Evolutionary conservation across 805 yeast genomes (phyloP).

Genomic region (Saccharomyces jurei): DNA sequence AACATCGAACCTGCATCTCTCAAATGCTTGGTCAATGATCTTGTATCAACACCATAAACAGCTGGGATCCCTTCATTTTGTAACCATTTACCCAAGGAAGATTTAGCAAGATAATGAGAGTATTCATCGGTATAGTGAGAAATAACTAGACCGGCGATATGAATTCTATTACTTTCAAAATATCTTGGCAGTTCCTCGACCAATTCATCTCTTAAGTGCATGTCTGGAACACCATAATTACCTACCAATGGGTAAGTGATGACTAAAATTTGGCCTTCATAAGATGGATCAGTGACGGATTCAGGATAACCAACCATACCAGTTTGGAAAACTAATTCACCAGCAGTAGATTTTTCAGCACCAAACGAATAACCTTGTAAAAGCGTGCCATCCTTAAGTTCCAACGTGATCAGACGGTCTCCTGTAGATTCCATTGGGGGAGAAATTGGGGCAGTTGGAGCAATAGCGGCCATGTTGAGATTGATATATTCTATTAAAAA

Average conservation of each 20-base stretch:
- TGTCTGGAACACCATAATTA: conserved; percentile 97
- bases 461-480: conserved; percentile 31
- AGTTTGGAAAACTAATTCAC: conserved; percentile 98
- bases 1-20: conserved; percentile 89
- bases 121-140: conserved; percentile 95
- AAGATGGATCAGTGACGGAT: conserved; percentile 95
- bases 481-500: neutral
- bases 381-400: conserved; percentile 76
- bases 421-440: conserved; percentile 83
- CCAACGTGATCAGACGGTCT: conserved; percentile 78
- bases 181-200: conserved; percentile 75
- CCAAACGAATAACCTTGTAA: conserved; percentile 96
- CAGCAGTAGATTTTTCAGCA: conserved; percentile 80
- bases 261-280: conserved; percentile 94
- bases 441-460: conserved; percentile 73
- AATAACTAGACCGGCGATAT: conserved; percentile 92
- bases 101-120: conserved; percentile 87
- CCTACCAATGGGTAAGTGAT: conserved; percentile 96
- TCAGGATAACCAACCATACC: conserved; percentile 99
- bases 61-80: conserved; percentile 90
- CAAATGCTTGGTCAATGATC: conserved; percentile 86
- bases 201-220: conserved; percentile 63
- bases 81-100: conserved; percentile 91
- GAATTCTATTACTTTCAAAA: conserved; percentile 88
- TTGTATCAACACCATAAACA: conserved; percentile 94